Evolutionary conservation across 2,329 filamentous ascomycete species (phyloP).

Genomic region (Nothomitra cinnamomea): DNA sequence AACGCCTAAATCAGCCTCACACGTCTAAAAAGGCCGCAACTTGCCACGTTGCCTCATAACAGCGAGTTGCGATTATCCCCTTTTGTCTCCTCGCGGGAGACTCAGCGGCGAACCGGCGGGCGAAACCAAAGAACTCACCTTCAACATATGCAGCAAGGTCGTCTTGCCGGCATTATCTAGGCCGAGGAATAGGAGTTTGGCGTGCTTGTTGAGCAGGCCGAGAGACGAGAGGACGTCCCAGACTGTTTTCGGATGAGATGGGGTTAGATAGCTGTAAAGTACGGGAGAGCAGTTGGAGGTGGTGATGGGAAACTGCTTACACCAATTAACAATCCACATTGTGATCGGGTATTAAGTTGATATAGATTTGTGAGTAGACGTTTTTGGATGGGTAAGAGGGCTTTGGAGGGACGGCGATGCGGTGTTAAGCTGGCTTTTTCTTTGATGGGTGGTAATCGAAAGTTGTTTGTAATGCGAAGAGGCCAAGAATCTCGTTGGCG

Average conservation of each 20-base stretch:
- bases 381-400: not conserved
- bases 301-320: constrained; percentile 34
- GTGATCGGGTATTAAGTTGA: constrained; percentile 17
- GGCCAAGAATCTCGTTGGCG: no score
- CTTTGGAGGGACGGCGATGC: not conserved
- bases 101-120: no score
- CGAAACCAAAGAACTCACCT: constrained; percentile 35
- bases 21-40: not conserved
- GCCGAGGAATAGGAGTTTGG: constrained; percentile 84
- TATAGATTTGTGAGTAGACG: not conserved
- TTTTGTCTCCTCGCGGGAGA: no score
- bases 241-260: constrained; percentile 34
- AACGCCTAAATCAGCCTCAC: not conserved
- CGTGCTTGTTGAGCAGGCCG: constrained; percentile 86
- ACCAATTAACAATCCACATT: constrained; percentile 96
- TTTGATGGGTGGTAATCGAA: no score
- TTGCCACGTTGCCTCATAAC: not conserved
- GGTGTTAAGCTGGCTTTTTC: not conserved
- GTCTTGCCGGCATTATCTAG: constrained; percentile 94
- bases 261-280: not conserved
- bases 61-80: no score
- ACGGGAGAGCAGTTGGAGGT: constrained; percentile 8
- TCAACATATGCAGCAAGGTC: constrained; percentile 85
- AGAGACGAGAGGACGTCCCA: constrained; percentile 80
- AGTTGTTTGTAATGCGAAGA: no score